Conservation (phyloP, 805 yeast species). For the Torulaspora indica region DNA sequence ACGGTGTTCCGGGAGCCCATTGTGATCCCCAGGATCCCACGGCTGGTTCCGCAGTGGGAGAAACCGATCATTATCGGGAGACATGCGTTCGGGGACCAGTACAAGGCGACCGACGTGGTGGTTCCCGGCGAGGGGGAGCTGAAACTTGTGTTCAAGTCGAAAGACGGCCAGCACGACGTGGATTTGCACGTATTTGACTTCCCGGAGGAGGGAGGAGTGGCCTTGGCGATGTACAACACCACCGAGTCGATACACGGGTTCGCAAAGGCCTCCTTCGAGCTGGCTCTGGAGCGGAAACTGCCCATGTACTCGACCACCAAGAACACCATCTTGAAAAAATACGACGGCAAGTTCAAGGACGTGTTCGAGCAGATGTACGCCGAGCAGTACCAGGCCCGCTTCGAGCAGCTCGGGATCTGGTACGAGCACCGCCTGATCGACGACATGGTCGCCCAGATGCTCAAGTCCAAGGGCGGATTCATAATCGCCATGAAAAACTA, state of each 20-base stretch:
- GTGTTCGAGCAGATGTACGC: slow-evolving; percentile 81
- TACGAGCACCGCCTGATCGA: slow-evolving; percentile 95
- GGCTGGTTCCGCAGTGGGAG: slow-evolving; percentile 88
- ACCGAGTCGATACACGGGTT: slow-evolving; percentile 85
- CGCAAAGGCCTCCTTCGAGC: slow-evolving; percentile 87
- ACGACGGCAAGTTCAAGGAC: slow-evolving; percentile 95
- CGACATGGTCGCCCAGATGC: slow-evolving; percentile 99
- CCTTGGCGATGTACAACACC: slow-evolving; percentile 92
- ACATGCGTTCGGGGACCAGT: slow-evolving; percentile 97
- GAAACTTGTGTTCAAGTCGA: slow-evolving; percentile 71
- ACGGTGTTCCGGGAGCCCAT: slow-evolving; percentile 97
- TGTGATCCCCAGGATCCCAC: slow-evolving; percentile 81
- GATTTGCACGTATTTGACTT: slow-evolving; percentile 43
- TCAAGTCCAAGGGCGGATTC: slow-evolving; percentile 91
- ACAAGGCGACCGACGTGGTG: slow-evolving; percentile 84
- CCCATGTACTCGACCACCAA: slow-evolving; percentile 87
- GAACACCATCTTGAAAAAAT: slow-evolving; percentile 88
- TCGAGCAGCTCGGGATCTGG: slow-evolving; percentile 83
- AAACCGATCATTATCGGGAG: slow-evolving; percentile 95
- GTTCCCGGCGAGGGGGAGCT: slow-evolving; percentile 76
- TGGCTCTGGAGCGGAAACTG: slow-evolving; percentile 73
- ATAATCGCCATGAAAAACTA: slow-evolving; percentile 96
- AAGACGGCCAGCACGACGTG: slow-evolving; percentile 30
- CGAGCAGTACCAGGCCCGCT: slow-evolving; percentile 57
- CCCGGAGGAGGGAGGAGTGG: slow-evolving; percentile 65